Evolutionary conservation across 306 rosid species (phyloP), one percentile per base, ranked within the genome.

Genomic region (Hippophae rhamnoides): DNA sequence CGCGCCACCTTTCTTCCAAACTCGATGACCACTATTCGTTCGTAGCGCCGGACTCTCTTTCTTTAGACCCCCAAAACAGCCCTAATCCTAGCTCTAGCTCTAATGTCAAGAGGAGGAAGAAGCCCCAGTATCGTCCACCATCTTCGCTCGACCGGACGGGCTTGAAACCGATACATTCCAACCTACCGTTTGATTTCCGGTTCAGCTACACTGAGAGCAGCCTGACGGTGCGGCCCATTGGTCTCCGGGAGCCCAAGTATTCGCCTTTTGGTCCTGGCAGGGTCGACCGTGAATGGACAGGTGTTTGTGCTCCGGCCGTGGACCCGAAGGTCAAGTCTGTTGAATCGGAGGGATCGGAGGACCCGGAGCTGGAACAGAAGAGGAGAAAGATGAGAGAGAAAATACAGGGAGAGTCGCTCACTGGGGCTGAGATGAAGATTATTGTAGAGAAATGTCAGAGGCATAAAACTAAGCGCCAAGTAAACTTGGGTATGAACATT

Each of bases 251-350:
- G 49, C 96, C 96, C 43, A 85, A 87, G 79, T 92, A 83, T 78
- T 92, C 96, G 10, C 98, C 95, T 0, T 92, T 92, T 45, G 98
- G 98, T 38, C 93, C 95, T 2, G 86, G 77, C 44, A 73, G 93
- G 64, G 47, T 92, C 8, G 85, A 81, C 66, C 79, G 89, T 8
- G 57, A 65, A 1, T 92, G 96, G 98, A 81, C 90, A 25, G 98
- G 98, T 27, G 96, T 92, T 25, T 87, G 95, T 11, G 96, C 96
- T 0, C 93, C 93, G 9, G 96, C 87, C 6, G 78, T 80, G 66
- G 83, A 85, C 70, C 86, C 86, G 9, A 87, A 70, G 70, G 88
- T 77, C 67, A 69, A 65, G 77, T 63, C 64, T 7, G 55, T 87
- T 2, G 38, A 31, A 31, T 31, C 23, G 54, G 96, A 87, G 77